Conservation (phyloP, 148 eudicot genomes). For the Rhododendron griersonianum region DNA sequence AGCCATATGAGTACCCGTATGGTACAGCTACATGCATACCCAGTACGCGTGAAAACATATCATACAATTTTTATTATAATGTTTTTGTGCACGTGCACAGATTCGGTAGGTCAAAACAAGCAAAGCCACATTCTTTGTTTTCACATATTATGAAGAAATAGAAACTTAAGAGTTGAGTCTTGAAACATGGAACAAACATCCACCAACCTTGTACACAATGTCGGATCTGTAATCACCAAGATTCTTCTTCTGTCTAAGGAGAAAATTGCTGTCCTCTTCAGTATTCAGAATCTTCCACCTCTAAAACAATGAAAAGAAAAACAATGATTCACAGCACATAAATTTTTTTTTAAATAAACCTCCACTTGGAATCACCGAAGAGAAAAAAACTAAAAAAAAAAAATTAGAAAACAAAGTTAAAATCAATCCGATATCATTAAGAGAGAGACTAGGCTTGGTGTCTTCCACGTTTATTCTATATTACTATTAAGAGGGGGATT, state of each 20-base stretch:
- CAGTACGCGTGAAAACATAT: background rate
- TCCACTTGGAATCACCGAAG: background rate
- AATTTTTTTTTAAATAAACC: background rate
- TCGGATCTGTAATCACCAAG: slow-evolving; percentile 26
- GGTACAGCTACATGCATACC: background rate
- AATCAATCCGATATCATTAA: background rate
- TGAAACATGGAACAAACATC: background rate
- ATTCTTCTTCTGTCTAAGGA: slow-evolving; percentile 26
- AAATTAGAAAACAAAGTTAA: background rate
- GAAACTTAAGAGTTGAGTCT: background rate
- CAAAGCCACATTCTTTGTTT: background rate
- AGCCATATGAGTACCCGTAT: background rate
- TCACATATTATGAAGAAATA: background rate
- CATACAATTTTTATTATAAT: background rate
- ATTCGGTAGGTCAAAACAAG: background rate
- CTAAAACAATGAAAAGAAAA: background rate
- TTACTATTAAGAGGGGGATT: background rate
- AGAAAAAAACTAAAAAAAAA: background rate
- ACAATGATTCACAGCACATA: background rate
- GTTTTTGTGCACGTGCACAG: background rate
- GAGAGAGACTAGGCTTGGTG: background rate
- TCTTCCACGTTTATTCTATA: background rate
- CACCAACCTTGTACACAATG: slow-evolving; percentile 23
- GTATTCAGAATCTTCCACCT: slow-evolving; percentile 10
- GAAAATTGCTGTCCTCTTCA: slow-evolving; percentile 16